phyloP scores from a whole-genome alignment of 371 early-diverging fungal genomes.

The Actinomucor elegans region DNA sequence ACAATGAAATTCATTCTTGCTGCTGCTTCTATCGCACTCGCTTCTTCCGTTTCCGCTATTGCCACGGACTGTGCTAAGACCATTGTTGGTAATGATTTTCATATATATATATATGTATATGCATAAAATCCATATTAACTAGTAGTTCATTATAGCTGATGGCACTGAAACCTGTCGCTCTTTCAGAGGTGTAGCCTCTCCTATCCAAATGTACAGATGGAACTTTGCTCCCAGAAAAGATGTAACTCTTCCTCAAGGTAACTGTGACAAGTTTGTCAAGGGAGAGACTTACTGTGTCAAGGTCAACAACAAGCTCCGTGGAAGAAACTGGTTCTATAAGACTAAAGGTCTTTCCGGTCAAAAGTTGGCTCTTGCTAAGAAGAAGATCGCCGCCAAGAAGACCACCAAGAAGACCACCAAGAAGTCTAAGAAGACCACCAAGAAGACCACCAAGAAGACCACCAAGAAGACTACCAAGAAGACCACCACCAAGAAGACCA shows the following conservation, averaged over 20 bases:
- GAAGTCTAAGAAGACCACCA: conserved; percentile 16
- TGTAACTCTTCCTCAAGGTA: neutral
- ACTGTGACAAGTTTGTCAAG: conserved; percentile 6
- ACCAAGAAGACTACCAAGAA: conserved; percentile 31
- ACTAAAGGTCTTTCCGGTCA: conserved; percentile 19
- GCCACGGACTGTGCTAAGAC: conserved; percentile 5
- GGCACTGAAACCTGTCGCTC: conserved; percentile 17
- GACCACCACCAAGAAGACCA: conserved; percentile 16
- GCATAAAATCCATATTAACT: neutral
- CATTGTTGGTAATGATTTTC: conserved; percentile 15
- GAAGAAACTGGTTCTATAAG: conserved; percentile 29
- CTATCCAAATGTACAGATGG: conserved; percentile 10
- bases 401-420: conserved; percentile 12
- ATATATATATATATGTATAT: neutral
- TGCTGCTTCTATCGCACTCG: conserved; percentile 21
- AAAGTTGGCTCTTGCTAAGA: conserved; percentile 24
- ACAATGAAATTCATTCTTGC: conserved; percentile 32
- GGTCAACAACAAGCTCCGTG: conserved; percentile 1
- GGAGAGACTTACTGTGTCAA: conserved; percentile 23
- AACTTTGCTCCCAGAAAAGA: conserved; percentile 12
- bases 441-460: conserved; percentile 29
- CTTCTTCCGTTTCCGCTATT: conserved; percentile 15
- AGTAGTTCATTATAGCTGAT: conserved; percentile 7
- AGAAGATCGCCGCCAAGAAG: conserved; percentile 23
- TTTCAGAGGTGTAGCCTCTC: conserved; percentile 6